Evolutionary conservation across 2,329 filamentous ascomycete genomes (phyloP).

Genomic region (Cordyceps javanica): DNA sequence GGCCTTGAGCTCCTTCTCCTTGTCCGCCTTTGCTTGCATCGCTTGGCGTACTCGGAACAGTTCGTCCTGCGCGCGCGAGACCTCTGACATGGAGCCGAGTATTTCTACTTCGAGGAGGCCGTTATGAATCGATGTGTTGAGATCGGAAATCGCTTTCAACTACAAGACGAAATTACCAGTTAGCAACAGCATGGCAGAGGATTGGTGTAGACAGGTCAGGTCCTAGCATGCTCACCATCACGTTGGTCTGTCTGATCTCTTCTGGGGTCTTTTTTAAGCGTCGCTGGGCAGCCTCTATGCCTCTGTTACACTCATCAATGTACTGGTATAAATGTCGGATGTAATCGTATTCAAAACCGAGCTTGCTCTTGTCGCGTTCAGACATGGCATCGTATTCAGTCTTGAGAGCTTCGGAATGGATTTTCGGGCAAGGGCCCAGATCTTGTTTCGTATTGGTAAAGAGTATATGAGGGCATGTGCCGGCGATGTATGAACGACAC

Average conservation of each 20-base stretch:
- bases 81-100: constrained; percentile 73
- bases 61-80: constrained; percentile 78
- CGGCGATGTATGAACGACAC: constrained; percentile 88
- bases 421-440: constrained; percentile 78
- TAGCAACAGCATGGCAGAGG: neutral
- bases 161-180: constrained; percentile 13
- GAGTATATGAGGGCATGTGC: constrained; percentile 94
- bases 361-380: constrained; percentile 64
- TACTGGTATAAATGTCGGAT: constrained; percentile 93
- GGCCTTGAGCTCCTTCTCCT: constrained; percentile 82
- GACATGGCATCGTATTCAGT: constrained; percentile 76
- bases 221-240: constrained; percentile 45
- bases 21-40: constrained; percentile 73
- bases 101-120: constrained; percentile 82
- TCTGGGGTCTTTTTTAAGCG: constrained; percentile 95
- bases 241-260: constrained; percentile 92
- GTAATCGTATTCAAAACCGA: constrained; percentile 95
- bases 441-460: constrained; percentile 99
- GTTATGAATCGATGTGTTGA: constrained; percentile 69
- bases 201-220: neutral
- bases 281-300: constrained; percentile 85
- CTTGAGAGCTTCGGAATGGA: constrained; percentile 84
- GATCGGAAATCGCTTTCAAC: constrained; percentile 79
- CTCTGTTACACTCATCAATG: constrained; percentile 91
- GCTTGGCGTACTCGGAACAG: constrained; percentile 79